phyloP scores from a whole-genome alignment of 306 rosid genomes.

The barrel medic (Medicago truncatula) region MtrunA17r5.0-ANR NC_053049.1:40053001-40053500 shows the following conservation, averaged over 20 bases:
- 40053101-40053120: too few species aligned
- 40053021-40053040: too few species aligned
- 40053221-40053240: constrained; percentile 18
- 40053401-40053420: too few species aligned
- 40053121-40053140: constrained; percentile 8
- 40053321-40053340: not conserved
- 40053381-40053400: not conserved
- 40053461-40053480: too few species aligned
- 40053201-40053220: not conserved
- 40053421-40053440: too few species aligned
- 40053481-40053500: too few species aligned
- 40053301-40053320: not conserved
- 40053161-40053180: not conserved
- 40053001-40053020: too few species aligned
- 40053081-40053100: too few species aligned
- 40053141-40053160: not conserved
- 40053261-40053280: not conserved
- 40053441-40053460: too few species aligned
- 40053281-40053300: not conserved
- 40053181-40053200: not conserved
- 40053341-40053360: not conserved
- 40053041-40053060: too few species aligned
- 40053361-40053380: not conserved
- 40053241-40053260: constrained; percentile 34
- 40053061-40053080: too few species aligned